Evolutionary conservation across 495 filamentous ascomycete species (phyloP).

Genomic region (Corynascus novoguineensis): DNA sequence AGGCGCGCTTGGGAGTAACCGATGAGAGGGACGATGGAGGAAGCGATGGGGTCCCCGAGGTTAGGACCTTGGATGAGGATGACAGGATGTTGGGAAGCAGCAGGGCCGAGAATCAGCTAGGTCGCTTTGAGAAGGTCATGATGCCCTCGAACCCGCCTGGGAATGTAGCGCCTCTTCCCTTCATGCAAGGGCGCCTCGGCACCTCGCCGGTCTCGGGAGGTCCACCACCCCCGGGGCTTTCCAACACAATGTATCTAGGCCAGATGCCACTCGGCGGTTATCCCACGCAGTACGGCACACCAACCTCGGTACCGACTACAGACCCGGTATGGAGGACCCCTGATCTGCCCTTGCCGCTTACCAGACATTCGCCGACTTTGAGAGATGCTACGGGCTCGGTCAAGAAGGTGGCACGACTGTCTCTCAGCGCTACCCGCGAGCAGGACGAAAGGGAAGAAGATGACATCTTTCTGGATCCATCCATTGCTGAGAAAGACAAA

Average conservation of each 20-base stretch:
- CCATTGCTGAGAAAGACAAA: neutral
- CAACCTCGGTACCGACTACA: conserved; percentile 1
- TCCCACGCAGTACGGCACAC: conserved; percentile 12
- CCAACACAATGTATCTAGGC: conserved; percentile 13
- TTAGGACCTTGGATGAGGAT: conserved; percentile 24
- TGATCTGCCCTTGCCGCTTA: conserved; percentile 21
- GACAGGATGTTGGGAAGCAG: conserved; percentile 23
- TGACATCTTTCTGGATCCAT: conserved; percentile 25
- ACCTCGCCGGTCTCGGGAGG: neutral
- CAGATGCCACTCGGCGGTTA: conserved; percentile 12
- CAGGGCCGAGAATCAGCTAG: conserved; percentile 5
- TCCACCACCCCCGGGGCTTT: conserved; percentile 4
- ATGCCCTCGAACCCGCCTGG: conserved; percentile 1
- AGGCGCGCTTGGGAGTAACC: conserved; percentile 22
- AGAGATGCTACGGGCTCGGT: neutral
- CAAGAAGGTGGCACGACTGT: conserved; percentile 14
- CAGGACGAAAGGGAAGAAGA: conserved; percentile 26
- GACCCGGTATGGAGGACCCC: conserved; percentile 29
- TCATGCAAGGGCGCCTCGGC: conserved; percentile 7
- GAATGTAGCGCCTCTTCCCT: neutral
- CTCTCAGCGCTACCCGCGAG: conserved; percentile 3
- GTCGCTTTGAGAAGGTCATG: neutral
- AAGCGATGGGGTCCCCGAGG: conserved; percentile 6
- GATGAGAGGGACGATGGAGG: conserved; percentile 42
- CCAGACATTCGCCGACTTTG: neutral